Conservation (phyloP, 2,329 filamentous ascomycete genomes). For the Fusarium drepaniforme region DNA sequence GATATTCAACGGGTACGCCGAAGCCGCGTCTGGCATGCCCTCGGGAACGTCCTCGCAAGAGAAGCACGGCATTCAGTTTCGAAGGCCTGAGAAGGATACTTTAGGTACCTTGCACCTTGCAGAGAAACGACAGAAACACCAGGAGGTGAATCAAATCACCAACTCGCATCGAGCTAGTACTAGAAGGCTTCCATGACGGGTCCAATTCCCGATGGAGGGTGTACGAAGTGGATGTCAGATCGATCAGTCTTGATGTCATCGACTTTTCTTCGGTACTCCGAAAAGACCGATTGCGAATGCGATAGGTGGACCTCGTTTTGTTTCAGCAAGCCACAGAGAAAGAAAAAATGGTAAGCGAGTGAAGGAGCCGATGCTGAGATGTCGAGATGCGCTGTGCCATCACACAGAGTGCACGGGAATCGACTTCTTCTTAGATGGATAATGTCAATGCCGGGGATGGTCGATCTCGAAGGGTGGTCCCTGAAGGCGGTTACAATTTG, state of each 20-base stretch:
- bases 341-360: neutral
- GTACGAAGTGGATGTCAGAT: conserved; percentile 7
- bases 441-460: neutral
- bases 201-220: conserved; percentile 1
- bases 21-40: neutral
- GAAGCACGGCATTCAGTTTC: too few species aligned
- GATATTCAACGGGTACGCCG: neutral
- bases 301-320: neutral
- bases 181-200: neutral
- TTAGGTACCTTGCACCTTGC: neutral
- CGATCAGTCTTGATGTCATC: conserved; percentile 35
- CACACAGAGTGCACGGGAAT: neutral
- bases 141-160: neutral
- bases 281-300: conserved; percentile 5
- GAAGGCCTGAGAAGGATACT: neutral
- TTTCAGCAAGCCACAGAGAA: neutral
- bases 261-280: conserved; percentile 11
- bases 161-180: neutral
- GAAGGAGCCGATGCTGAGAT: neutral
- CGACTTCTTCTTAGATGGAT: neutral
- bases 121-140: neutral
- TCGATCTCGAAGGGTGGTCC: neutral
- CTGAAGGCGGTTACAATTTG: neutral
- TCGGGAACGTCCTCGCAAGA: neutral
- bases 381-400: neutral